Percentiles rank a stretch among this genome's conserved stretches.
Conservation (phyloP, 306 rosid species). For the Pyrus communis region DNA sequence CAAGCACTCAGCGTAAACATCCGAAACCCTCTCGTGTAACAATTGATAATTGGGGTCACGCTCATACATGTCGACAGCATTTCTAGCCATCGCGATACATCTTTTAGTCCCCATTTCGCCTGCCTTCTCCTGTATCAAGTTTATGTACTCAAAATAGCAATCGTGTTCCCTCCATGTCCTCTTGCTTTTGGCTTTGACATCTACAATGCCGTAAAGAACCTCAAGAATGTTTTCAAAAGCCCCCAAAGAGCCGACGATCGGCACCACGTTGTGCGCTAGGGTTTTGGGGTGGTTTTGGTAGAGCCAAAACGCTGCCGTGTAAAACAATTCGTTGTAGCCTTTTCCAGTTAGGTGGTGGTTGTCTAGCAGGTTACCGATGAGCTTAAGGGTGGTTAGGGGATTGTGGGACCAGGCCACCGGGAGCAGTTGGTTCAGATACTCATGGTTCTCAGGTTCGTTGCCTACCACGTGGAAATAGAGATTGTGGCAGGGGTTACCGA, state of each 20-base stretch:
- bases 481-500: slow-evolving; percentile 51
- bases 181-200: slow-evolving; percentile 28
- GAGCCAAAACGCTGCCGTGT: slow-evolving; percentile 45
- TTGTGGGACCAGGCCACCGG: slow-evolving; percentile 35
- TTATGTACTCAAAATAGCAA: neutral
- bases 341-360: slow-evolving; percentile 26
- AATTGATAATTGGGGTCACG: slow-evolving; percentile 23
- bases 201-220: slow-evolving; percentile 43
- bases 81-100: slow-evolving; percentile 42
- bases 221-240: slow-evolving; percentile 58
- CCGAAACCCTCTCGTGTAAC: slow-evolving; percentile 40
- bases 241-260: slow-evolving; percentile 43
- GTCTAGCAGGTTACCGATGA: slow-evolving; percentile 47
- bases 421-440: slow-evolving; percentile 17
- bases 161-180: neutral
- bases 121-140: neutral
- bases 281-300: slow-evolving; percentile 49
- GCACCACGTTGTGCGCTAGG: slow-evolving; percentile 35
- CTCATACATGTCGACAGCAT: slow-evolving; percentile 30
- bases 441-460: slow-evolving; percentile 6
- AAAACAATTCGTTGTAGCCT: slow-evolving; percentile 27
- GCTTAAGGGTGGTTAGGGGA: slow-evolving; percentile 11
- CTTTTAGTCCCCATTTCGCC: neutral
- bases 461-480: slow-evolving; percentile 54
- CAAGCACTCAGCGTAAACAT: slow-evolving; percentile 42